phyloP scores from a whole-genome alignment of 2,329 filamentous ascomycete genomes.

The Epichloe uncinata region DNA sequence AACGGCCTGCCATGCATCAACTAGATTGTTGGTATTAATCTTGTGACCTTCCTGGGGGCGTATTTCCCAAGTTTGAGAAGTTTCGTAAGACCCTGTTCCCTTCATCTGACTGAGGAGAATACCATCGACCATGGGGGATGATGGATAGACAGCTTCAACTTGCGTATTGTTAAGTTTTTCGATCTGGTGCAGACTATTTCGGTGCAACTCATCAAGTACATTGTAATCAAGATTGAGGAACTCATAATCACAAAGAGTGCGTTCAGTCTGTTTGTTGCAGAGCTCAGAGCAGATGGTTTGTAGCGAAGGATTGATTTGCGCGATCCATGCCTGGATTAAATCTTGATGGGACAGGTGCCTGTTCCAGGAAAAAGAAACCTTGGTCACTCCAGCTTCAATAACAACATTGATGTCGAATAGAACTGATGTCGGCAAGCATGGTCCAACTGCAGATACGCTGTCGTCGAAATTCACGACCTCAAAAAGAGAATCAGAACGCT shows the following conservation, averaged over 20 bases:
- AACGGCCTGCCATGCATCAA: slow-evolving; percentile 7
- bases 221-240: slow-evolving; percentile 1
- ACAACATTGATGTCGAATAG: slow-evolving; percentile 1
- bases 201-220: slow-evolving; percentile 8
- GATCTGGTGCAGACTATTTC: slow-evolving; percentile 3
- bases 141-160: slow-evolving; percentile 20
- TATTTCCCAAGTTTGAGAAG: slow-evolving; percentile 2
- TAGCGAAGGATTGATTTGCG: not conserved
- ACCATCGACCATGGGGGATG: slow-evolving; percentile 19
- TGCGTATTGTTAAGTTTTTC: slow-evolving; percentile 3
- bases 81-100: slow-evolving; percentile 3
- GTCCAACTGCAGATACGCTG: not conserved
- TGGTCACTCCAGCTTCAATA: slow-evolving; percentile 1
- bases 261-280: not conserved
- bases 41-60: not conserved
- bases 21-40: slow-evolving; percentile 3
- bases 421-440: not conserved
- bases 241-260: slow-evolving; percentile 2
- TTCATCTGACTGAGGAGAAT: slow-evolving; percentile 16
- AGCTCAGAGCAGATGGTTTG: not conserved
- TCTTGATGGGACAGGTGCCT: slow-evolving; percentile 1
- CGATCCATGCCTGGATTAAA: not conserved
- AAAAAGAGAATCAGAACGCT: slow-evolving; percentile 8
- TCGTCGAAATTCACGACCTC: slow-evolving; percentile 7
- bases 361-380: slow-evolving; percentile 1